Base-by-base conservation (phyloP, 768 basidiomycete genomes). In the Gymnopilus dilepis region DNA sequence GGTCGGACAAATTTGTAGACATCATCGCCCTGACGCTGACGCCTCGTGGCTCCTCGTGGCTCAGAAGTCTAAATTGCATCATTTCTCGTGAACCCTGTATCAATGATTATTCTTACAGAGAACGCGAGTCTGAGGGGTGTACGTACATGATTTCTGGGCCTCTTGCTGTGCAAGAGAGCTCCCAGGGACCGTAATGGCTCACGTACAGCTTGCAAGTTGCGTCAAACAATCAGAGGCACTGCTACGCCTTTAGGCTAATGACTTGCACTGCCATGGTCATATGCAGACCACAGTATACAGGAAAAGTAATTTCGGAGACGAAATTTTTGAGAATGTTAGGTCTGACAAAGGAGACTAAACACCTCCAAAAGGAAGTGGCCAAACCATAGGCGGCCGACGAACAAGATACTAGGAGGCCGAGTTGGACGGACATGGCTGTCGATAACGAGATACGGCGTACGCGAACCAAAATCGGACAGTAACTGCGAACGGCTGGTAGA, bases 61-160 rank as follows among this genome's bases (percentile, higher is more conserved):
- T 13, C 50, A 59, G 59, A 62, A 63, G 64, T 60, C 67, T 68
- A 68, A 65, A 68, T 68, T 68, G 58, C 60, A 65, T 65, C 64
- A 65, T 59, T n/a, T 57, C 37, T 42, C 40, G 40, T 52, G 47
- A 45, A 51, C 60, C 63, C 64, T 67, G 64, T 61, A 61, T 61
- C 61, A 60, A 53, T 61, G 56, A 48, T 56, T 24, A 42, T 50
- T 53, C n/a, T 19, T 38, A 21, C 37, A 26, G 22, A n/a, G 33
- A 37, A 13, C 26, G 22, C 15, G 28, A 26, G 17, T n/a, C 28
- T 31, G 31, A 50, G 19, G 24, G 22, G 53, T 55, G 45, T 56
- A 60, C 45, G 59, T 54, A 54, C 42, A 40, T 37, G 51, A 26
- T 28, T 28, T 37, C 42, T 21, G 38, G 50, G 30, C 52, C 31